Base-by-base conservation (phyloP, 495 filamentous ascomycete species). In the Xylaria bambusicola region DNA sequence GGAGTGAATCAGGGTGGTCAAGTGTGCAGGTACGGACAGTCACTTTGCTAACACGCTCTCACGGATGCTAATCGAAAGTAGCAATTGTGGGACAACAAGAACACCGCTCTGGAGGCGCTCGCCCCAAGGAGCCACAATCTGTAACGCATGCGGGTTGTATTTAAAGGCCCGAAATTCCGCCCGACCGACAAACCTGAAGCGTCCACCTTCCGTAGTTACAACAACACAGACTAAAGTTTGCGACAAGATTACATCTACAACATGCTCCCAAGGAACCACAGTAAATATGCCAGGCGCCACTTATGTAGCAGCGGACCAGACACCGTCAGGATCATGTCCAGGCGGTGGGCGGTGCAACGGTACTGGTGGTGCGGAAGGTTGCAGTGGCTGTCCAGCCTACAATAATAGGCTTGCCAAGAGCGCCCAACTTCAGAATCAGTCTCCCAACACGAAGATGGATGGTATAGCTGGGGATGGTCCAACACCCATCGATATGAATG, bases 121-220 rank as follows among this genome's bases (percentile, higher is more conserved):
- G 2, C 95, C 93, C 0, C 87, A 90, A 51, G 94, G 94, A 40
- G 87, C 90, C 44, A 96, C 91, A 49, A 98, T 99, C 38, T 99
- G 94, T 76, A 99, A 99, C 75, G 94, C 94, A 12, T 99, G 94
- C 68, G 94, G 94, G 21, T 82, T 99, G 6, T 99, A 99, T 71
- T 75, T 89, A 47, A 99, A 98, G 71, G 92, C 92, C 20, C 84
- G 94, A 42, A 98, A 99, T 68, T 87, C 91, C 58, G 83, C 87
- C 60, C 87, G 94, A 40, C 94, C 94, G 2, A 92, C 88, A 2
- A 96, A 92, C 71, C 79, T 96, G 52, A 97, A 96, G 73, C 83
- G 88, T 13, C 82, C 83, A 10, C 75, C 79, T 15, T 76, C 69
- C 24, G 71, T 75, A 24, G 68, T 81, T 50, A 62, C 71, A 18